A percentile compares a stretch with the other conserved stretches of the same genome.
Conservation (phyloP, 1,284 basidiomycete species). For the Apiotrichum porosum region DNA sequence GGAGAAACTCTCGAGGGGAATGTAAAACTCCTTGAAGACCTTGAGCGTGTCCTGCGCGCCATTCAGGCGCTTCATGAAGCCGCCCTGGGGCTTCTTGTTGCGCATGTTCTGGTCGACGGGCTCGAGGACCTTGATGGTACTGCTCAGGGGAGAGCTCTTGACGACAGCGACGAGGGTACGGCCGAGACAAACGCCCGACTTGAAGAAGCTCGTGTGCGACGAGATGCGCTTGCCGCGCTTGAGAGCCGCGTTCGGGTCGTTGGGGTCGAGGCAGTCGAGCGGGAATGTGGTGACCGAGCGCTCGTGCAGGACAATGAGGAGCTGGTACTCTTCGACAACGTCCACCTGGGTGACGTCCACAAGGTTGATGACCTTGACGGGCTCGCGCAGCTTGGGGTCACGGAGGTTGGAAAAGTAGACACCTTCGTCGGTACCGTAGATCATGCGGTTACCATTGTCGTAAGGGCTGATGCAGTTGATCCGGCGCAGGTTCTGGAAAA, state of each 20-base stretch:
- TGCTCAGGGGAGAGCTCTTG: slow-evolving; percentile 88
- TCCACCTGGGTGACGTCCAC: slow-evolving; percentile 92
- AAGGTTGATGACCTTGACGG: slow-evolving; percentile 83
- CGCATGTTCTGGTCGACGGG: slow-evolving; percentile 87
- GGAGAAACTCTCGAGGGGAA: slow-evolving; percentile 92
- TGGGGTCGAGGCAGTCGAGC: slow-evolving; percentile 82
- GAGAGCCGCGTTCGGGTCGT: slow-evolving; percentile 82
- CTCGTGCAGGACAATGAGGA: slow-evolving; percentile 94
- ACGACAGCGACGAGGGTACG: slow-evolving; percentile 96
- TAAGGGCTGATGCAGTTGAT: slow-evolving; percentile 95
- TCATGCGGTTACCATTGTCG: slow-evolving; percentile 78
- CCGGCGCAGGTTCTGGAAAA: slow-evolving; percentile 74
- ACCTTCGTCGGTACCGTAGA: slow-evolving; percentile 95
- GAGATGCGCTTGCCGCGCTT: slow-evolving; percentile 94
- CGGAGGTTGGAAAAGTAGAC: slow-evolving; percentile 88
- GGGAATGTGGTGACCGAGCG: slow-evolving; percentile 95
- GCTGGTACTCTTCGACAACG: slow-evolving; percentile 91
- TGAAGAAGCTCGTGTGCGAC: slow-evolving; percentile 96
- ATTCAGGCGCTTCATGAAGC: slow-evolving; percentile 85
- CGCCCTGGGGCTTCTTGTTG: slow-evolving; percentile 74
- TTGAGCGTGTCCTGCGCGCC: slow-evolving; percentile 86
- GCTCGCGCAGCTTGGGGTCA: slow-evolving; percentile 67
- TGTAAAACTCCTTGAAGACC: slow-evolving; percentile 98
- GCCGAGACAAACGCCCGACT: slow-evolving; percentile 87
- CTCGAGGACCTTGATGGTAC: slow-evolving; percentile 96